A percentile compares a stretch with the other conserved stretches of the same genome.
phyloP scores from a whole-genome alignment of 495 filamentous ascomycete genomes.

The Penicillium cataractarum region DNA sequence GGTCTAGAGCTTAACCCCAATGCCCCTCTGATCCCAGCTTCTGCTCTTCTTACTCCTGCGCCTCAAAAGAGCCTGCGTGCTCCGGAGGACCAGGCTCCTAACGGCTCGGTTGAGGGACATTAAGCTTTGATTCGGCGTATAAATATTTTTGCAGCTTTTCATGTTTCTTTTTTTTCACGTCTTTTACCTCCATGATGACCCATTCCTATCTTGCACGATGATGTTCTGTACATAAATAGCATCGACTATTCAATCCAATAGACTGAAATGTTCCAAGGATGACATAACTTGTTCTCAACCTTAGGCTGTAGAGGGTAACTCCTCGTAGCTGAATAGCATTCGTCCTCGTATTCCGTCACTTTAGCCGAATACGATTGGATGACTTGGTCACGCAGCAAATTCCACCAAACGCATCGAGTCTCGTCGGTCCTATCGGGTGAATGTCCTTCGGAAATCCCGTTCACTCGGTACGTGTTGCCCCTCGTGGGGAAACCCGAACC shows the following conservation, averaged over 20 bases:
- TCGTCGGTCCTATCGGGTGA: constrained; percentile 2
- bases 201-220: constrained; percentile 6
- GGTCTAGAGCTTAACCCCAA: constrained; percentile 82
- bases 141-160: constrained; percentile 8
- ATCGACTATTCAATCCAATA: constrained; percentile 20
- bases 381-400: background rate
- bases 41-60: constrained; percentile 70
- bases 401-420: constrained; percentile 9
- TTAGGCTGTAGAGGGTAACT: background rate
- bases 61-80: constrained; percentile 60
- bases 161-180: constrained; percentile 9
- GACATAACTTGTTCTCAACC: background rate
- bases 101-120: constrained; percentile 24
- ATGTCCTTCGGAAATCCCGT: constrained; percentile 4
- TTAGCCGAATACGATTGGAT: background rate
- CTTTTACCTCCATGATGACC: constrained; percentile 5
- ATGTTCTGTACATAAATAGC: constrained; percentile 27
- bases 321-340: background rate
- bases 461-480: constrained; percentile 7
- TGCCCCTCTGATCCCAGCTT: constrained; percentile 76
- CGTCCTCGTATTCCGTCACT: background rate
- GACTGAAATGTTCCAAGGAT: constrained; percentile 20
- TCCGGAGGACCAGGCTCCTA: constrained; percentile 40
- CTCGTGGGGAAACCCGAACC: constrained; percentile 22
- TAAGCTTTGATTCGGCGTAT: constrained; percentile 6